These are phyloP conservation scores for Oenanthe sinensis DNA, from an alignment of 129 eudicot species.

Conservation along the genomic window DNA sequence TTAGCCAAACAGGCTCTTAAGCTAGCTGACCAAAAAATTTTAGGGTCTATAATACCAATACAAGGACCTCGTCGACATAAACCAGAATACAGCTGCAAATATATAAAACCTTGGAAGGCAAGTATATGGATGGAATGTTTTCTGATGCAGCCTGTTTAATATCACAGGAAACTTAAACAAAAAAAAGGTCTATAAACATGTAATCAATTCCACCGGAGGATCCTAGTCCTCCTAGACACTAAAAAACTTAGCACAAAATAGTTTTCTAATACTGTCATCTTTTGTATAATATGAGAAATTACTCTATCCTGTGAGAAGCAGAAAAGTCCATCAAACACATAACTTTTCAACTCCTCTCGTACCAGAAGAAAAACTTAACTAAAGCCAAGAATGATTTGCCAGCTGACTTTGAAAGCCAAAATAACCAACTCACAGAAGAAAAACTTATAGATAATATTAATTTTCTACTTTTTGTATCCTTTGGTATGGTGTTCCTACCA, in stretches of 20 bases:
- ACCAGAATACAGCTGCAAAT: not conserved
- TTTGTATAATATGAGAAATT: not conserved
- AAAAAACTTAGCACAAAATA: not conserved
- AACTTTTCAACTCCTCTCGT: slow-evolving; percentile 6
- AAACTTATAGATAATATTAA: not conserved
- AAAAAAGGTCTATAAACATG: not conserved
- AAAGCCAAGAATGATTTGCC: slow-evolving; percentile 94
- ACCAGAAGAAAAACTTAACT: not conserved
- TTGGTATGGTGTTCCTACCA: not conserved
- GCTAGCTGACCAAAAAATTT: too few species aligned
- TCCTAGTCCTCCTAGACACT: not conserved
- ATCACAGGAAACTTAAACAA: not conserved
- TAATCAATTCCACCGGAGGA: not conserved
- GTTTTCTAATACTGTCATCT: not conserved
- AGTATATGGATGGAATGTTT: not conserved
- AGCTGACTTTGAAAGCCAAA: slow-evolving; percentile 25
- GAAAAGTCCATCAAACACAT: not conserved
- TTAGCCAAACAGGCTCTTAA: too few species aligned
- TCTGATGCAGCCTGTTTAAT: not conserved
- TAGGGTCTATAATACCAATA: too few species aligned
- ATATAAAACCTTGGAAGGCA: not conserved
- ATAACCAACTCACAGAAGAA: not conserved
- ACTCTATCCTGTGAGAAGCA: not conserved
- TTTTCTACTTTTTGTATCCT: not conserved
- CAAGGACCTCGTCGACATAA: not conserved